These are phyloP conservation scores for Hyphodiscus sp. DNA, from an alignment of 2,329 filamentous ascomycete species.

Conservation along the genomic window DNA sequence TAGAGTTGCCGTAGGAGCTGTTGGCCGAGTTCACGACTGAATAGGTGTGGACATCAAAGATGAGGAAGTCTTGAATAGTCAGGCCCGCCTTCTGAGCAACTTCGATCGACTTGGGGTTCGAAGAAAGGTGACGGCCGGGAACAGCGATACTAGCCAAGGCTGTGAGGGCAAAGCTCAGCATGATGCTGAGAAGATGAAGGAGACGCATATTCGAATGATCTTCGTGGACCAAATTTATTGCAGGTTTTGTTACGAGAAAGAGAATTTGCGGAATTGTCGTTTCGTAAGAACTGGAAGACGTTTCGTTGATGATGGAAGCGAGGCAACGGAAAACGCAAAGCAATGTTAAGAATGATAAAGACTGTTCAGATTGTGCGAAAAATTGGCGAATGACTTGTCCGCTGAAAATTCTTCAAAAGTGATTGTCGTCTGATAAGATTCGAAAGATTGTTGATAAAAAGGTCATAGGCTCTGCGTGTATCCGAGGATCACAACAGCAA, in stretches of 20 bases:
- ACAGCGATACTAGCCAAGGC: slow-evolving; percentile 2
- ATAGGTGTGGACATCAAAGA: slow-evolving; percentile 9
- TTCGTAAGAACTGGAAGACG: neutral
- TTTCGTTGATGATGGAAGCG: neutral
- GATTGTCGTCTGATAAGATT: neutral
- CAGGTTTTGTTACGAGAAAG: neutral
- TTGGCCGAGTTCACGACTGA: neutral
- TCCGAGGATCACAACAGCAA: neutral
- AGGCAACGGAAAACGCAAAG: neutral
- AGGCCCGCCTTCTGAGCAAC: neutral
- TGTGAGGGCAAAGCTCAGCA: slow-evolving; percentile 7
- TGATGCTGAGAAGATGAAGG: slow-evolving; percentile 10
- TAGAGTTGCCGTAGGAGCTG: neutral
- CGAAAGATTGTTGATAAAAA: neutral
- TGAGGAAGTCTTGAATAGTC: slow-evolving; percentile 10
- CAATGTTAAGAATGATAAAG: neutral
- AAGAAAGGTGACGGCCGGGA: slow-evolving; percentile 1
- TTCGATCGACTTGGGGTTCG: neutral
- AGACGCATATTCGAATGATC: slow-evolving; percentile 8
- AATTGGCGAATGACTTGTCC: neutral
- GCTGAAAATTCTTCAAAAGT: neutral
- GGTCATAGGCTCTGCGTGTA: neutral
- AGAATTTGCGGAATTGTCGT: neutral
- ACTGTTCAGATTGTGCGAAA: neutral
- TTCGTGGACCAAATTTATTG: neutral